Base-by-base conservation (phyloP, 345 rosid species). In the Rhodamnia argentea region DNA sequence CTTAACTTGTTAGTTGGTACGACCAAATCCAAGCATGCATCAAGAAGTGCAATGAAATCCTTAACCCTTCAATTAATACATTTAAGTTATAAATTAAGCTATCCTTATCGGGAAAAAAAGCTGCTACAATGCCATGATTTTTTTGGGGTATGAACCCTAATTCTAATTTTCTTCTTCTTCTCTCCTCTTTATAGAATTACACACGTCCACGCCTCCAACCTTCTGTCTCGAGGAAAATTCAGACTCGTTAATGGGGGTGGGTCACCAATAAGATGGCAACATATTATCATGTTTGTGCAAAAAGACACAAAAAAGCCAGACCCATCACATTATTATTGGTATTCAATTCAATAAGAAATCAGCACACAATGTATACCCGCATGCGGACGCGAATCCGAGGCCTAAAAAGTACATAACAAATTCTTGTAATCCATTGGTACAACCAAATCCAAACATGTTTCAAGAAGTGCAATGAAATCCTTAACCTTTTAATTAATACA, bases 191-290 rank as follows among this genome's bases (percentile, higher is more conserved):
- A 53, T 22, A 29, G 14, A 55, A 27, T 82, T 15, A 18, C 44
- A 3, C 5, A 52, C 29, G 88, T 86, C 86, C 40, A 75, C 62
- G 87, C 84, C 86, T 23, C 23, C 58, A 52, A 55, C 10, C 87
- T 83, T 44, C 51, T n/a, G 24, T 59, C 85, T 83, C 57, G 84
- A 32, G 55, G 86, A 84, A 90, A 84, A 83, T 87, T 83, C 78
- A 64, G 78, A 20, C 47, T 64, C 44, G 59, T 5, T 27, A 11
- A 32, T 20, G 57, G 52, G 27, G 51, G 10, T 53, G 64, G 85
- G 85, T 83, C 51, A 56, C 74, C 85, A 52, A 83, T 24, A 14
- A 32, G 24, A 64, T 32, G 44, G 78, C 24, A 64, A 3, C 44
- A 16, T 64, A 64, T 64, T 64, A 16, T 64, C 2, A 50, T 44